Conservation (phyloP, 129 eudicot genomes). For the Mikania micrantha region DNA sequence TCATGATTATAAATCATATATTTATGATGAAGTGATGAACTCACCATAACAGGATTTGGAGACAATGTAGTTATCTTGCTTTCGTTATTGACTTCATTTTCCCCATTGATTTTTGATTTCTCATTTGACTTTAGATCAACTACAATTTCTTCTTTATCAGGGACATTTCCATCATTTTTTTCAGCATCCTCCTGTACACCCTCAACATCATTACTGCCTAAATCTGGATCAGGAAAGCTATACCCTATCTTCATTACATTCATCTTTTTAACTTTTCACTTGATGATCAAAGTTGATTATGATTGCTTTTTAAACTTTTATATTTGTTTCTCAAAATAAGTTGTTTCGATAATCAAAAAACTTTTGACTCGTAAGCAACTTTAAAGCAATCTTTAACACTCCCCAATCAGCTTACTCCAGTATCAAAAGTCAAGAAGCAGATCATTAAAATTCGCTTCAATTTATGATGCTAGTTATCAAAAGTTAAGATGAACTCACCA, state of each 20-base stretch:
- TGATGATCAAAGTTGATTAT: neutral
- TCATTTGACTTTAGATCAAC: neutral
- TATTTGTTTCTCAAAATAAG: neutral
- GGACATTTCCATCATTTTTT: neutral
- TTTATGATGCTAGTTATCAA: neutral
- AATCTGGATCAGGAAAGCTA: neutral
- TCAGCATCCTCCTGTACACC: neutral
- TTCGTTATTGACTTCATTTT: neutral
- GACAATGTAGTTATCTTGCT: neutral
- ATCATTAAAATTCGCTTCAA: neutral
- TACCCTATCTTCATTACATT: slow-evolving; percentile 4
- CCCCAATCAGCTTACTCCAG: neutral
- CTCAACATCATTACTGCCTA: neutral
- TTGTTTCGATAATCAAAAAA: neutral
- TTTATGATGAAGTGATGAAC: neutral
- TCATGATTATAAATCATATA: neutral
- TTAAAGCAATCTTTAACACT: neutral
- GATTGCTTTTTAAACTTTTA: neutral
- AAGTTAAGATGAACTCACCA: slow-evolving; percentile 5
- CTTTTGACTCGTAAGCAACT: neutral
- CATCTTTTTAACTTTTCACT: neutral
- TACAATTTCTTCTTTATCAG: neutral
- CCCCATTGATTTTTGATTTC: slow-evolving; percentile 2
- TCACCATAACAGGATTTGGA: neutral
- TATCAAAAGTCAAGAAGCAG: neutral